phyloP scores from a whole-genome alignment of 2,329 filamentous ascomycete genomes.

The Lasiodiplodia sp. region DNA sequence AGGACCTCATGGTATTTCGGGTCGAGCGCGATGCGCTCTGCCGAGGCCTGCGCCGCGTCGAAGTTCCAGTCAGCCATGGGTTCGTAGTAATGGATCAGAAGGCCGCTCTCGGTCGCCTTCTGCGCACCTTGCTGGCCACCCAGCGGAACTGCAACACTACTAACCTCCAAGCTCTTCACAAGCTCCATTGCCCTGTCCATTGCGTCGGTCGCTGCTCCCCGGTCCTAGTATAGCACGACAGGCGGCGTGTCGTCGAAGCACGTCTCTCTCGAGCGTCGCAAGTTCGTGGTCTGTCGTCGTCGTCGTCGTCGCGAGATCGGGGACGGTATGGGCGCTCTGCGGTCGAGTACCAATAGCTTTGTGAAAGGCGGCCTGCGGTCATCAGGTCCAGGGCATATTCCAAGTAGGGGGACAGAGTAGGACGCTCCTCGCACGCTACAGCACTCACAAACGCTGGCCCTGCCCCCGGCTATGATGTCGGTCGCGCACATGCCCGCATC shows the following conservation, averaged over 20 bases:
- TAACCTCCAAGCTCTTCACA: constrained; percentile 24
- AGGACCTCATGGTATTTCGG: constrained; percentile 86
- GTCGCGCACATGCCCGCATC: constrained; percentile 25
- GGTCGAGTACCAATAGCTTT: background rate
- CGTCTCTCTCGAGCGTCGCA: background rate
- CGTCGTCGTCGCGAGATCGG: constrained; percentile 11
- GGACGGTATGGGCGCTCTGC: background rate
- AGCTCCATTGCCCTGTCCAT: constrained; percentile 18
- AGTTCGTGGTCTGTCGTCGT: background rate
- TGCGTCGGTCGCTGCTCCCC: background rate
- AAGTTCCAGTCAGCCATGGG: constrained; percentile 10
- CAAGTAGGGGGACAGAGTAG: background rate
- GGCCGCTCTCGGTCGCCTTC: background rate
- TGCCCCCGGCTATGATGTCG: constrained; percentile 27
- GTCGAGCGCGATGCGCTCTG: constrained; percentile 78
- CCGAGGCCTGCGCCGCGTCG: constrained; percentile 9
- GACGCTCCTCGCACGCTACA: background rate
- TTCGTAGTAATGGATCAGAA: background rate
- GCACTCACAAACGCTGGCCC: background rate
- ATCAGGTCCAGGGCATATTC: background rate
- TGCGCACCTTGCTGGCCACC: background rate
- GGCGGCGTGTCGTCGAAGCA: background rate
- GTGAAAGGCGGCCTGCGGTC: background rate
- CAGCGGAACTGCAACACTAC: background rate
- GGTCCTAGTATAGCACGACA: too few relatives aligned